phyloP scores from a whole-genome alignment of 805 yeast species.

The Candida maltosa region DNA sequence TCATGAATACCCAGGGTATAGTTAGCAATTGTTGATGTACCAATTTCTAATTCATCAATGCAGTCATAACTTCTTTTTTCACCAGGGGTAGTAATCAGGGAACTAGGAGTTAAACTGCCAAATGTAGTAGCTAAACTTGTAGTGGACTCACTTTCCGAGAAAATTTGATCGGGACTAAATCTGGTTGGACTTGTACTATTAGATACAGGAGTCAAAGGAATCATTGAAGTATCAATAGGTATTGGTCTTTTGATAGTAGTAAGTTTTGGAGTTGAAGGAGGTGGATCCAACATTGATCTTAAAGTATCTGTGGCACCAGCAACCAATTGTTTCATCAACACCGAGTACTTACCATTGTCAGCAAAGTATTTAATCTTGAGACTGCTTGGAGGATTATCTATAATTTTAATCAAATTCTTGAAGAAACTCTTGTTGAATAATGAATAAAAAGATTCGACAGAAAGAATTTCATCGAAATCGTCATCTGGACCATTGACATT shows the following conservation, averaged over 20 bases:
- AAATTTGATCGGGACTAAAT: constrained; percentile 1
- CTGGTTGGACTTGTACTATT: constrained; percentile 20
- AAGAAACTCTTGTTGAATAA: constrained; percentile 16
- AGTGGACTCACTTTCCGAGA: not conserved
- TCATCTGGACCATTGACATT: constrained; percentile 21
- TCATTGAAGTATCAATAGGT: constrained; percentile 9
- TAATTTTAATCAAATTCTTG: constrained; percentile 25
- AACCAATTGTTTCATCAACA: constrained; percentile 34
- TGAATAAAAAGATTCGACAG: constrained; percentile 12
- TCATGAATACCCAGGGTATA: constrained; percentile 2
- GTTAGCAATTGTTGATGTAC: constrained; percentile 7
- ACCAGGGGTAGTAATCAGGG: constrained; percentile 7
- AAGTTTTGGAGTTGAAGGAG: constrained; percentile 32
- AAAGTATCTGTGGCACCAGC: constrained; percentile 27
- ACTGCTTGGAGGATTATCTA: constrained; percentile 45
- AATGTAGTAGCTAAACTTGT: not conserved
- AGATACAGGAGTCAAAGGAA: constrained; percentile 26
- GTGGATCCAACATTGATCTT: constrained; percentile 11
- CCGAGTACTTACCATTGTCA: constrained; percentile 30
- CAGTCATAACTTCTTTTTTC: constrained; percentile 9
- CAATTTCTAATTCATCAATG: constrained; percentile 10
- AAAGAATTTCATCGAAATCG: constrained; percentile 17
- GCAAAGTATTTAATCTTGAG: constrained; percentile 44
- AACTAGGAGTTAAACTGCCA: constrained; percentile 9
- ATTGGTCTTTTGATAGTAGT: not conserved